Evolutionary conservation across 768 basidiomycete genomes (phyloP).

Genomic region (Chalciporus chontae): DNA sequence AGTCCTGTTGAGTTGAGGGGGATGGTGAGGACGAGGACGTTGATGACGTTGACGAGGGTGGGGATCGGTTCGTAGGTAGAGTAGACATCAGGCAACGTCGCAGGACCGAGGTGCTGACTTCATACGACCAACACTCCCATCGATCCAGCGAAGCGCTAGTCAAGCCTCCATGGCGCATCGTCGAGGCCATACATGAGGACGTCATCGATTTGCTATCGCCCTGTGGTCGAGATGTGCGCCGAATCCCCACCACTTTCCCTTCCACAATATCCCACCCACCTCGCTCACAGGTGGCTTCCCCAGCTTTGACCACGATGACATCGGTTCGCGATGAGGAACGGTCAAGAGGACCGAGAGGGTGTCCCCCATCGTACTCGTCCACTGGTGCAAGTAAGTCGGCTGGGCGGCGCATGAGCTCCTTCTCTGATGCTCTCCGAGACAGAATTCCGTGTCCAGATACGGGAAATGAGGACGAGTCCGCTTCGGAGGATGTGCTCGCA

Average conservation of each 20-base stretch:
- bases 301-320: slow-evolving; percentile 49
- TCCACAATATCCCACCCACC: slow-evolving; percentile 72
- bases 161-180: slow-evolving; percentile 38
- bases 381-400: slow-evolving; percentile 43
- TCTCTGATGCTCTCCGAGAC: slow-evolving; percentile 70
- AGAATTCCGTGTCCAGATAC: slow-evolving; percentile 79
- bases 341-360: slow-evolving; percentile 34
- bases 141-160: slow-evolving; percentile 65
- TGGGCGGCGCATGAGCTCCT: slow-evolving; percentile 50
- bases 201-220: slow-evolving; percentile 25
- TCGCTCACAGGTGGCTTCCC: slow-evolving; percentile 63
- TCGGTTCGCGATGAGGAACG: slow-evolving; percentile 40
- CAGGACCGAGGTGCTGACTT: slow-evolving; percentile 47
- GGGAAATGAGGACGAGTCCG: slow-evolving; percentile 60
- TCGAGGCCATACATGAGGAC: slow-evolving; percentile 10
- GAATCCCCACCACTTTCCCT: slow-evolving; percentile 62
- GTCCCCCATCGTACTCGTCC: slow-evolving; percentile 26
- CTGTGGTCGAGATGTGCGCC: slow-evolving; percentile 55
- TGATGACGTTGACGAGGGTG: slow-evolving; percentile 4
- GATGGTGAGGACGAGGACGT: neutral
- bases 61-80: slow-evolving; percentile 30
- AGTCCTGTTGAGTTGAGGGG: slow-evolving; percentile 12
- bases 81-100: slow-evolving; percentile 51
- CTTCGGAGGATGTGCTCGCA: slow-evolving; percentile 31
- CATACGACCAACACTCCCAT: slow-evolving; percentile 84